Conservation (phyloP, 2,329 filamentous ascomycete genomes). For the Penicillium janthinellum region DNA sequence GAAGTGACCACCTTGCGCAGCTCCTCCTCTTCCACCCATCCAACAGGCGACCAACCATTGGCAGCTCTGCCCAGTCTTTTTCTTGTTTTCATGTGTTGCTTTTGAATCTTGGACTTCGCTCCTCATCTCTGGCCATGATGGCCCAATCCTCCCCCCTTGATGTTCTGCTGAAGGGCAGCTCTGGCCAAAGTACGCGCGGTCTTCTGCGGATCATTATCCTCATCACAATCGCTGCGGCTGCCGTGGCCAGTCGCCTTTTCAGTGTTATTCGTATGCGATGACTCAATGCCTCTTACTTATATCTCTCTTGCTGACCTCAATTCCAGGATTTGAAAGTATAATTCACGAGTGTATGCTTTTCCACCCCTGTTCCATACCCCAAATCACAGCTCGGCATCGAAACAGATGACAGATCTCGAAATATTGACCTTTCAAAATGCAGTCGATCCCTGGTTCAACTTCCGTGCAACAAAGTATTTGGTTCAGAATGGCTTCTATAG, state of each 20-base stretch:
- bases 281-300: slow-evolving; percentile 4
- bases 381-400: slow-evolving; percentile 11
- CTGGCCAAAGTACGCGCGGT: slow-evolving; percentile 77
- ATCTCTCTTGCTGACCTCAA: slow-evolving; percentile 18
- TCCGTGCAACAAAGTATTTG: slow-evolving; percentile 96
- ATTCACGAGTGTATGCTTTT: slow-evolving; percentile 94
- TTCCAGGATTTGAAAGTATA: slow-evolving; percentile 89
- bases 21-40: slow-evolving; percentile 29
- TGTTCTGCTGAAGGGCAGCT: slow-evolving; percentile 73
- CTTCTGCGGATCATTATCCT: slow-evolving; percentile 89
- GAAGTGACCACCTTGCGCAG: slow-evolving; percentile 49
- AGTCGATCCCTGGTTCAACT: slow-evolving; percentile 99
- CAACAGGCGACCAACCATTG: slow-evolving; percentile 26
- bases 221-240: slow-evolving; percentile 84
- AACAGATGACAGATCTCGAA: slow-evolving; percentile 13
- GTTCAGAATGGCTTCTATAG: slow-evolving; percentile 96
- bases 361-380: slow-evolving; percentile 4
- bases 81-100: slow-evolving; percentile 30
- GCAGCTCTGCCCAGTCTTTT: slow-evolving; percentile 25
- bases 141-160: slow-evolving; percentile 51
- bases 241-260: slow-evolving; percentile 91
- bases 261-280: slow-evolving; percentile 85
- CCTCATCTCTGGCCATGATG: slow-evolving; percentile 46
- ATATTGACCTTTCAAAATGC: slow-evolving; percentile 31
- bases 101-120: slow-evolving; percentile 33